Percentiles rank a stretch among this genome's conserved stretches.
Conservation (phyloP, 768 basidiomycete species). For the Plicaturopsis crispa region DNA sequence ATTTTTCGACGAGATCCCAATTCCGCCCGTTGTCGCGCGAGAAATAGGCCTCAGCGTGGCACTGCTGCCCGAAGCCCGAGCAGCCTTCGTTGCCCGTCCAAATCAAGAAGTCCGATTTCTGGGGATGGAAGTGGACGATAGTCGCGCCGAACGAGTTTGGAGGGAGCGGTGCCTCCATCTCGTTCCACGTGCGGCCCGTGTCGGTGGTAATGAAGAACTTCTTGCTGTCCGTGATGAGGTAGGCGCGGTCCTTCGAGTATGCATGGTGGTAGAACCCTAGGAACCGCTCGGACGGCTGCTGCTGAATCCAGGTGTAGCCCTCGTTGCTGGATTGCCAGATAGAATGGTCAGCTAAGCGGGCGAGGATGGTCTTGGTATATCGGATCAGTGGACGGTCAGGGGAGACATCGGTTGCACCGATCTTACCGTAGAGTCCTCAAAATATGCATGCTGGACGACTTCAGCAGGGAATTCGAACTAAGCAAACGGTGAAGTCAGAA, state of each 20-base stretch:
- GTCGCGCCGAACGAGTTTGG: constrained; percentile 77
- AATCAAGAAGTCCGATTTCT: constrained; percentile 77
- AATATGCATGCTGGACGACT: constrained; percentile 79
- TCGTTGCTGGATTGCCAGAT: constrained; percentile 97
- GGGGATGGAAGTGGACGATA: constrained; percentile 83
- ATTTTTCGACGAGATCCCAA: constrained; percentile 76
- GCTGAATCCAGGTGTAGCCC: constrained; percentile 83
- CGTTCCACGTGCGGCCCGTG: constrained; percentile 67
- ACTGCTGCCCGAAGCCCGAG: constrained; percentile 33
- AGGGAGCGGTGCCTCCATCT: constrained; percentile 46
- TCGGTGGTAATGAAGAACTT: constrained; percentile 79
- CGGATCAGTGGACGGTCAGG: constrained; percentile 4
- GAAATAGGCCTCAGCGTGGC: constrained; percentile 72
- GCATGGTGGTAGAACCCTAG: constrained; percentile 84
- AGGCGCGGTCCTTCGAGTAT: constrained; percentile 75
- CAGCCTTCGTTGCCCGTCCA: constrained; percentile 83
- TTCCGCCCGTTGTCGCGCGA: constrained; percentile 66
- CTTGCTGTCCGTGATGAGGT: constrained; percentile 67
- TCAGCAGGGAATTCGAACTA: constrained; percentile 60
- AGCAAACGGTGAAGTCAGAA: constrained; percentile 2
- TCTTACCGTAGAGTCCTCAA: constrained; percentile 66
- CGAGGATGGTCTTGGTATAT: constrained; percentile 62
- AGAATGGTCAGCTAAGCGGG: constrained; percentile 65
- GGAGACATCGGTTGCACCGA: neutral
- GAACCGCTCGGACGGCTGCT: constrained; percentile 55